Conservation (phyloP, 2,329 filamentous ascomycete species). For the Aspergillus bombycis region DNA sequence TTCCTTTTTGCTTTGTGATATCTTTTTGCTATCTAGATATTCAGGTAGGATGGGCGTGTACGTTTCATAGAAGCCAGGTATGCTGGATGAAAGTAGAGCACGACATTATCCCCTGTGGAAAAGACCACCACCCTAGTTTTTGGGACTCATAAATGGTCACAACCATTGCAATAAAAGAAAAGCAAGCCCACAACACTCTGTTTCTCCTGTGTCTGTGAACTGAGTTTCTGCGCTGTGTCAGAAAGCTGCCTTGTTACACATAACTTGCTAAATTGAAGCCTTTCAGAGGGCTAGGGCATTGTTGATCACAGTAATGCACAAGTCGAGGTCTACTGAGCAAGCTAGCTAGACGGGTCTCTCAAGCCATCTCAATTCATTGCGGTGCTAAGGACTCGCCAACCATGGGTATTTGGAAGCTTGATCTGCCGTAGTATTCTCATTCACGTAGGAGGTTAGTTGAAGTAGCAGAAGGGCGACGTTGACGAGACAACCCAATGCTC, state of each 20-base stretch:
- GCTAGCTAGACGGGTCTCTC: too few species aligned
- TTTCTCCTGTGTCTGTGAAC: neutral
- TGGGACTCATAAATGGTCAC: neutral
- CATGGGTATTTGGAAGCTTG: too few species aligned
- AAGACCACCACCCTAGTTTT: neutral
- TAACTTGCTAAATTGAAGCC: too few species aligned
- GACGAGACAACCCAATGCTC: neutral
- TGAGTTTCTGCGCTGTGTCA: neutral
- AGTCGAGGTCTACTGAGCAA: too few species aligned
- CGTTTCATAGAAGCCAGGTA: neutral
- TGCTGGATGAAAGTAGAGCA: neutral
- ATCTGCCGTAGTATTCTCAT: too few species aligned
- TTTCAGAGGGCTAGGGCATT: too few species aligned
- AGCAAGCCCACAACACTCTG: neutral
- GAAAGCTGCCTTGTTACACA: too few species aligned
- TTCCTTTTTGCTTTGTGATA: neutral
- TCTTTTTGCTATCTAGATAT: neutral
- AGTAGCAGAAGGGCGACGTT: neutral
- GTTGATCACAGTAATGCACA: too few species aligned
- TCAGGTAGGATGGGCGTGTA: neutral
- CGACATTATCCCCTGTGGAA: neutral
- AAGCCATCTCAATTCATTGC: too few species aligned
- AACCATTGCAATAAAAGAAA: neutral
- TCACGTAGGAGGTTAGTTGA: neutral
- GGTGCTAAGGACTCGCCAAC: too few species aligned